Conservation (phyloP, 2,329 filamentous ascomycete genomes). For the Penicillium oxalicum region DNA sequence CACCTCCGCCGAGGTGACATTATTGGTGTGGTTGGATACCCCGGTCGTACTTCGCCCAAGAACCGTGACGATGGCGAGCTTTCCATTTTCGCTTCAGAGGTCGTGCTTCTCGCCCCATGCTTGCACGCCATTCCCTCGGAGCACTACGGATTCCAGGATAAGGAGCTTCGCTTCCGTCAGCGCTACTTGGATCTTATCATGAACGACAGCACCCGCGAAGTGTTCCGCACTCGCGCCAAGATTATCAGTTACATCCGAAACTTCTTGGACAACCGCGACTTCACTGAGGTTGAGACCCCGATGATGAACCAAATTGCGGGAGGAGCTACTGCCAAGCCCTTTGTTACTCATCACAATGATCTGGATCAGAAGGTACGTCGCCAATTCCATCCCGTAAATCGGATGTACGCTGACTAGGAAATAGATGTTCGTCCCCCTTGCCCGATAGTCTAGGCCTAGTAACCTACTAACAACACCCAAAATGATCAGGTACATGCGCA, state of each 20-base stretch:
- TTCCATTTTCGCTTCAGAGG: constrained; percentile 83
- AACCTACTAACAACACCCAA: neutral
- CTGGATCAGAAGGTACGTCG: constrained; percentile 58
- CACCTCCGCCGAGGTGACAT: constrained; percentile 86
- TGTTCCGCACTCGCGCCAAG: constrained; percentile 78
- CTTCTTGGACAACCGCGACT: constrained; percentile 82
- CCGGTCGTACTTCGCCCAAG: constrained; percentile 82
- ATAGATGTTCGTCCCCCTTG: neutral
- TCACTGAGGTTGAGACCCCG: constrained; percentile 91
- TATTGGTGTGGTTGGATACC: constrained; percentile 78
- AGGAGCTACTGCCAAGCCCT: constrained; percentile 91
- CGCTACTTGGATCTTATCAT: constrained; percentile 95
- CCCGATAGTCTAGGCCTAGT: too few relatives aligned
- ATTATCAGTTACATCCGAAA: constrained; percentile 82
- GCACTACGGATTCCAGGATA: constrained; percentile 91
- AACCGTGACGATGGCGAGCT: constrained; percentile 84
- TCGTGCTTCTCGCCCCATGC: constrained; percentile 82
- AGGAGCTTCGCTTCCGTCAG: constrained; percentile 88
- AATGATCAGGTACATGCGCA: constrained; percentile 77
- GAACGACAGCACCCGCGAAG: constrained; percentile 79
- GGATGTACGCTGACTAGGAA: neutral
- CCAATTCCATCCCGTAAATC: neutral
- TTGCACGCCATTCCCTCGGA: constrained; percentile 79
- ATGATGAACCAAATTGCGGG: constrained; percentile 97
- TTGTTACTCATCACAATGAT: constrained; percentile 94